Evolutionary conservation across 345 rosid genomes (phyloP), one percentile per base, ranked within the genome.

Genomic region (Erodium maritimum): DNA sequence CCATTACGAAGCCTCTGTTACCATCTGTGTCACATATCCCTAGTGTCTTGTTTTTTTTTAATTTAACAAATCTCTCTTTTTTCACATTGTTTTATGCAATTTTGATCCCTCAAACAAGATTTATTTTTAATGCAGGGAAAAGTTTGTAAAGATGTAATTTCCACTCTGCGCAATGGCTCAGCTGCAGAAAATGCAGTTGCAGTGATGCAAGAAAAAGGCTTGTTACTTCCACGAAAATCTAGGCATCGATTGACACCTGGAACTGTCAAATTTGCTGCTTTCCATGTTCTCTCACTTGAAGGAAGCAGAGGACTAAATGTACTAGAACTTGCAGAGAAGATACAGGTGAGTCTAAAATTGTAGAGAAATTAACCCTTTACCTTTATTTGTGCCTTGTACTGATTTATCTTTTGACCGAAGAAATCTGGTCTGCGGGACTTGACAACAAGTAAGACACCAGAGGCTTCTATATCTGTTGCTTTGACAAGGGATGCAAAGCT

Each of bases 221-320:
- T 94, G 54, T 73, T 94, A 65, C 82, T 79, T 68, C 96, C 99
- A 23, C 80, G 91, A 59, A 87, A 82, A 75, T 90, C 96, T 21
- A 87, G 99, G 78, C 99, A 94, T 73, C 86, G 96, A 54, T 73
- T 94, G 80, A 94, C 99, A 46, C 99, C 99, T 65, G 97, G 99
- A 76, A 94, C 99, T 52, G 99, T 94, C 63, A 90, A 94, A 69
- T 94, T 94, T 84, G 99, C 99, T 5, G 99, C 99, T 60, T 94
- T 94, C 72, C 97, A 94, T 72, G 97, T 94, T 77, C 93, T 94
- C 37, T 94, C 99, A 48, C 95, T 90, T 33, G 96, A 94, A 74
- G 97, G 97, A 61, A 73, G 86, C 83, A 86, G 86, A 70, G 99
- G 99, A 50, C 75, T 94, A 66, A 90, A 90, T 12, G 95, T 94